phyloP scores from a whole-genome alignment of 108 stramenopile genomes.

The Nannochloropsis gaditana region DNA sequence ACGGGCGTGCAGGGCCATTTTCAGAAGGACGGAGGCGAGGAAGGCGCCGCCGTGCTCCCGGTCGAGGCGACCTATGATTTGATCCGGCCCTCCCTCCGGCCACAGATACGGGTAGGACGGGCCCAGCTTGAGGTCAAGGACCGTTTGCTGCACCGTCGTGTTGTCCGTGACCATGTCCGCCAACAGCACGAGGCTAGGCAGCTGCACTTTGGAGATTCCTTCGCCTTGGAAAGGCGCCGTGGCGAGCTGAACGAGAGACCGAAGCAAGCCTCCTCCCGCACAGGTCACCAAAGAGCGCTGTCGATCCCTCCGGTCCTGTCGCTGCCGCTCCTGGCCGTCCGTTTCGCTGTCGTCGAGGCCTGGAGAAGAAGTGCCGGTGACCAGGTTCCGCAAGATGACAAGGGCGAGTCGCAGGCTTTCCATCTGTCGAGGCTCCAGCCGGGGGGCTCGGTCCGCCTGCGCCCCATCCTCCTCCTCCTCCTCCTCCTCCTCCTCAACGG shows the following conservation, averaged over 20 bases:
- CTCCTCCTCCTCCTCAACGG: neutral
- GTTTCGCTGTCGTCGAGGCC: neutral
- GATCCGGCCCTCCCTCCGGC: neutral
- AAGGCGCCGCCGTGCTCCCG: neutral
- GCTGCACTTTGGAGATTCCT: neutral
- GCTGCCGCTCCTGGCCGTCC: neutral
- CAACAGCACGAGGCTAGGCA: neutral
- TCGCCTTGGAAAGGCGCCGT: neutral
- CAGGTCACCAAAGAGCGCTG: neutral
- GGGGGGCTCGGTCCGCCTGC: neutral
- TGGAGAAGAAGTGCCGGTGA: neutral
- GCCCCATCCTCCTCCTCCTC: neutral
- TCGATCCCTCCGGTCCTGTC: constrained; percentile 1
- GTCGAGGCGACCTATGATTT: neutral
- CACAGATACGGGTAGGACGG: neutral
- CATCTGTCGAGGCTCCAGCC: neutral
- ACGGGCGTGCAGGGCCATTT: neutral
- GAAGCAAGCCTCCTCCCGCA: neutral
- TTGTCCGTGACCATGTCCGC: neutral
- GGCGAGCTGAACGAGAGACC: neutral
- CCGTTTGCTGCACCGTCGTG: neutral
- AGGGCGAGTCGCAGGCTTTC: neutral
- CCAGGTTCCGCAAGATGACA: neutral
- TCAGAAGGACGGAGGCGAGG: neutral
- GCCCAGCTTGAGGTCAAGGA: neutral